A percentile compares a stretch with the other conserved stretches of the same genome.
phyloP scores from a whole-genome alignment of 2,329 filamentous ascomycete species.

The Dactylellina haptotyla region DNA sequence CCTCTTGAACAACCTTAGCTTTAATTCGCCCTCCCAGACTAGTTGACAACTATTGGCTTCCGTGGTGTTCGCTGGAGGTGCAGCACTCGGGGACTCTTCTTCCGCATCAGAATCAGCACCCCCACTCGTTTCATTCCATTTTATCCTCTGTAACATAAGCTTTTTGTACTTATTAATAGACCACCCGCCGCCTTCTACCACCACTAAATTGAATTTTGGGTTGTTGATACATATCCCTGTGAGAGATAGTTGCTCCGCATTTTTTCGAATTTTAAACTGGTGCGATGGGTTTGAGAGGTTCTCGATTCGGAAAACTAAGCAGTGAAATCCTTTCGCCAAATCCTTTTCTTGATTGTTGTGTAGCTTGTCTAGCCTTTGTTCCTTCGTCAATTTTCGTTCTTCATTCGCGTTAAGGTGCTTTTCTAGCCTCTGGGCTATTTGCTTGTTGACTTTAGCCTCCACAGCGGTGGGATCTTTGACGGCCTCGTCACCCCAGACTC shows the following conservation, averaged over 20 bases:
- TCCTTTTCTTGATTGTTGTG: slow-evolving; percentile 85
- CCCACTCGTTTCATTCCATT: slow-evolving; percentile 85
- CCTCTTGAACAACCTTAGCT: slow-evolving; percentile 80
- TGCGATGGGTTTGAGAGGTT: slow-evolving; percentile 92
- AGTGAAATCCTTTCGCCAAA: slow-evolving; percentile 82
- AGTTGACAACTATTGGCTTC: slow-evolving; percentile 86
- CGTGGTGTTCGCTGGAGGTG: slow-evolving; percentile 67
- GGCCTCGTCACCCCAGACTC: slow-evolving; percentile 87
- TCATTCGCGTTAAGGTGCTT: slow-evolving; percentile 83
- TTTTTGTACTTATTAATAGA: slow-evolving; percentile 88
- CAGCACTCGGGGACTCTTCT: slow-evolving; percentile 34
- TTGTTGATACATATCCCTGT: slow-evolving; percentile 93
- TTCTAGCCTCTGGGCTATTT: slow-evolving; percentile 86
- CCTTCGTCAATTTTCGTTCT: slow-evolving; percentile 86
- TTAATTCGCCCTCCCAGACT: slow-evolving; percentile 91
- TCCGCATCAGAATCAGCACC: slow-evolving; percentile 65
- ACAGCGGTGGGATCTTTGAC: slow-evolving; percentile 98
- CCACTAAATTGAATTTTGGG: slow-evolving; percentile 85
- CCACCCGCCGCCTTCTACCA: slow-evolving; percentile 89
- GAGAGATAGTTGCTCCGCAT: slow-evolving; percentile 86
- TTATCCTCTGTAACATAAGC: slow-evolving; percentile 89
- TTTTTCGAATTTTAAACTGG: slow-evolving; percentile 90
- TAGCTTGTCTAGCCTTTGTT: slow-evolving; percentile 85
- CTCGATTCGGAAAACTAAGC: slow-evolving; percentile 88
- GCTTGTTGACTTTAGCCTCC: slow-evolving; percentile 89